Evolutionary conservation across 2,329 filamentous ascomycete genomes (phyloP).

Genomic region (Xylariaceae sp.): DNA sequence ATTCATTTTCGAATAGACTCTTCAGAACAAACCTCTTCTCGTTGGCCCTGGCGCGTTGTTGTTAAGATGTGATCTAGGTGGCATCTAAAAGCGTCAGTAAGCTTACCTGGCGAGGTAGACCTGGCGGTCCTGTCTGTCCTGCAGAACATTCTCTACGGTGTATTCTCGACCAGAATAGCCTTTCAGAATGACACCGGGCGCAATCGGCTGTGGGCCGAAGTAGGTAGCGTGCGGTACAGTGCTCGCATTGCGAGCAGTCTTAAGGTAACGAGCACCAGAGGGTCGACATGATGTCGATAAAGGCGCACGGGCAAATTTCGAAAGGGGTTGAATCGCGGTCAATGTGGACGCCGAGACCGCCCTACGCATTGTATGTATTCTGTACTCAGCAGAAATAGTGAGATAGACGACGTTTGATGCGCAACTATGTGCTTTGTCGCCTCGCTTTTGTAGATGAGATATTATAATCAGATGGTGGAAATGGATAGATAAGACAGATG

Average conservation of each 20-base stretch:
- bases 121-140: constrained; percentile 40
- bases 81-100: not conserved
- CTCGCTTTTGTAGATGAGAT: not conserved
- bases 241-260: constrained; percentile 31
- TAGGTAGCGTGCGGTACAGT: constrained; percentile 27
- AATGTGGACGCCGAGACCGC: constrained; percentile 32
- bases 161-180: constrained; percentile 39
- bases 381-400: not conserved
- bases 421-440: not conserved
- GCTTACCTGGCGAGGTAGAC: constrained; percentile 40
- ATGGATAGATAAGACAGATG: not conserved
- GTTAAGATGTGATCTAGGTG: constrained; percentile 8
- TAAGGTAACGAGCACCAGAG: constrained; percentile 20
- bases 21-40: constrained; percentile 40
- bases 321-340: constrained; percentile 34
- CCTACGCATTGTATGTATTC: constrained; percentile 31
- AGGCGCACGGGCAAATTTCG: constrained; percentile 27
- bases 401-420: not conserved
- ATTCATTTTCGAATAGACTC: constrained; percentile 39
- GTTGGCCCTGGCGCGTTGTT: constrained; percentile 29
- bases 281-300: constrained; percentile 28
- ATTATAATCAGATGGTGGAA: not conserved
- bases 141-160: constrained; percentile 38
- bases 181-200: constrained; percentile 35
- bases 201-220: constrained; percentile 24